Evolutionary conservation across 352 stramenopile genomes (phyloP), one percentile per base, ranked within the genome.

Genomic region (Phytophthora idaei): DNA sequence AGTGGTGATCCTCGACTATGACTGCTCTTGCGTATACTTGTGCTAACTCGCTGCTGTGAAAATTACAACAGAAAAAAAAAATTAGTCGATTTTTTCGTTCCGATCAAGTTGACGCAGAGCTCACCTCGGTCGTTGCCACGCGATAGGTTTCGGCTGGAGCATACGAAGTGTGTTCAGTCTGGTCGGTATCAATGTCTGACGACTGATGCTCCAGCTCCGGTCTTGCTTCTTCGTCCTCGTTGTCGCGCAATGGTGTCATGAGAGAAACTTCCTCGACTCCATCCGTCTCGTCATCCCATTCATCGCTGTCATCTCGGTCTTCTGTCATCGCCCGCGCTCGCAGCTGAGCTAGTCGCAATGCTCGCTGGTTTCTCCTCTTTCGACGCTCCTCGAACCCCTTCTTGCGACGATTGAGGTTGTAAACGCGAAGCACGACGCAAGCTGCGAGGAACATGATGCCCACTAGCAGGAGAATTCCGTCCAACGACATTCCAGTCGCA

Each of bases 381-480:
- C 63, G 66, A 53, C 78, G 77, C 29, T 77, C 39, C 6, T 73
- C 74, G 42, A 80, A 81, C 80, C 77, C 81, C 7, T 28, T 74
- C 36, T 87, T 89, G 29, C 80, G 76, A n/a, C 71, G 78, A 46
- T 80, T 80, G 7, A 80, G 62, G 6, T 74, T 89, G 42, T 74
- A 82, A 21, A 84, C 69, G 2, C 80, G 81, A 39, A 80, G 31
- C 3, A 79, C 69, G 10, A 90, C 69, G n/a, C 74, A 71, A 2
- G 66, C 80, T n/a, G 59, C 80, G 44, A 92, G 61, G 32, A 87
- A 51, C 37, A 71, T 69, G 46, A 89, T 69, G 2, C 61, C 64
- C 0, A 77, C 10, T 8, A 87, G 56, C 41, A 90, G 53, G 45
- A 86, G 27, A 15, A 82, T 57, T 45, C 71, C 25, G 31, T 85